These are phyloP conservation scores for Fagopyrum tataricum DNA, from an alignment of 148 eudicot species.

Conservation along the genomic window DNA sequence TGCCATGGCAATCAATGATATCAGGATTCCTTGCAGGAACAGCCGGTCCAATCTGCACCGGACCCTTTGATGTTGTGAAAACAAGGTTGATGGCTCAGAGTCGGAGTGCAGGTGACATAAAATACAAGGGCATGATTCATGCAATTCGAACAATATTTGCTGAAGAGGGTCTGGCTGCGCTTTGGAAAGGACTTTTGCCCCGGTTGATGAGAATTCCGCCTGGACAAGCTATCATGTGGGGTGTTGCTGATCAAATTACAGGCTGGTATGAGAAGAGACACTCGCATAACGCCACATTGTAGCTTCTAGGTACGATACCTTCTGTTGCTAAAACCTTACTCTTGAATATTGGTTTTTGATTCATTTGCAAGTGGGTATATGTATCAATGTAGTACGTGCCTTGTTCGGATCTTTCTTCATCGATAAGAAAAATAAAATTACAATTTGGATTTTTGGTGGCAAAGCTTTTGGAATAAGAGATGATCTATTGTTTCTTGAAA, in stretches of 20 bases:
- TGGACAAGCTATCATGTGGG: slow-evolving; percentile 99
- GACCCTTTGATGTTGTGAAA: slow-evolving; percentile 94
- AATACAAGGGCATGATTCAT: slow-evolving; percentile 87
- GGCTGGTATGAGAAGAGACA: slow-evolving; percentile 86
- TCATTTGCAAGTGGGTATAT: background rate
- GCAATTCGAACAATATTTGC: slow-evolving; percentile 63
- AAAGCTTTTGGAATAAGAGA: background rate
- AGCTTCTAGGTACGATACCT: background rate
- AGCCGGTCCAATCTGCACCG: slow-evolving; percentile 87
- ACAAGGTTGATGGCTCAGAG: slow-evolving; percentile 95
- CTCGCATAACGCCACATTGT: background rate
- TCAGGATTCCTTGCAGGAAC: slow-evolving; percentile 97
- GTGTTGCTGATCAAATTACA: slow-evolving; percentile 81
- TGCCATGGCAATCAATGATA: slow-evolving; percentile 94
- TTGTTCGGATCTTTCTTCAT: background rate
- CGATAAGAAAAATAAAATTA: background rate
- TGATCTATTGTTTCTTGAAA: too few relatives aligned
- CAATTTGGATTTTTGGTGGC: background rate
- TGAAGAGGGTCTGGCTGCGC: slow-evolving; percentile 76
- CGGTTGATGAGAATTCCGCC: slow-evolving; percentile 97
- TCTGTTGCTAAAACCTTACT: background rate
- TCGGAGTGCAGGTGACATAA: slow-evolving; percentile 43
- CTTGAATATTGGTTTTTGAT: background rate
- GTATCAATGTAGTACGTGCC: background rate
- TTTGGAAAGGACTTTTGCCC: slow-evolving; percentile 92